Base-by-base conservation (phyloP, 306 rosid species). In the Sicyos edulis region DNA sequence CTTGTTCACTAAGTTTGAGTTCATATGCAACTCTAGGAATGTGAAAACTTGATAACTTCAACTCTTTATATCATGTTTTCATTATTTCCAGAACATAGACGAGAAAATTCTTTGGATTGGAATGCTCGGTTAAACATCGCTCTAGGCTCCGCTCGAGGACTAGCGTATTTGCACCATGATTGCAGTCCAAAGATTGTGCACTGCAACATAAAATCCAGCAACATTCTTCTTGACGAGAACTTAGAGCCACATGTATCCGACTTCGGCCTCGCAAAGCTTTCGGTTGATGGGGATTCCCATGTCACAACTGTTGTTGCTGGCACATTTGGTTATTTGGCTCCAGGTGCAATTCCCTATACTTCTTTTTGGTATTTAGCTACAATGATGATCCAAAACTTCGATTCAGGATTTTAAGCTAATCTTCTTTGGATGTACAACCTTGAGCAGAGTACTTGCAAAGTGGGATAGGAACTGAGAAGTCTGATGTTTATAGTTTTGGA, bases 291-390 rank as follows among this genome's bases (percentile, higher is more conserved):
- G 78, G 96, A 91, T 75, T 85, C 99, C 20, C 97, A 95, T 79
- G 90, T 95, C 75, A 95, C 99, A 0, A 91, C 99, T 4, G 99
- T 95, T 60, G 99, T 95, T 50, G 99, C 99, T 65, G 99, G 99
- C 68, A 91, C 99, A 56, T 95, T 95, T 77, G 99, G 97, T 73
- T 95, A 91, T 77, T 77, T 95, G 74, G 97, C 99, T 60, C 99
- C 99, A 79, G 99, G 99, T 95, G 21, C 63, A 6, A 61, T 17
- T 50, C 45, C 58, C 56, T 32, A 9, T 57, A 11, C 19, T 10
- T 19, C n/a, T 47, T 7, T 24, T 73, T 21, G 20, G 11, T 21
- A 15, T 58, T 97, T 26, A 50, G 47, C 57, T 2, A 14, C 54
- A 57, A 14, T 14, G 2, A 4, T 13, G 77, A 26, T 32, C n/a